Evolutionary conservation across 176 grass and related monocot species (phyloP).

Genomic region (Aegilops umbellulata): DNA sequence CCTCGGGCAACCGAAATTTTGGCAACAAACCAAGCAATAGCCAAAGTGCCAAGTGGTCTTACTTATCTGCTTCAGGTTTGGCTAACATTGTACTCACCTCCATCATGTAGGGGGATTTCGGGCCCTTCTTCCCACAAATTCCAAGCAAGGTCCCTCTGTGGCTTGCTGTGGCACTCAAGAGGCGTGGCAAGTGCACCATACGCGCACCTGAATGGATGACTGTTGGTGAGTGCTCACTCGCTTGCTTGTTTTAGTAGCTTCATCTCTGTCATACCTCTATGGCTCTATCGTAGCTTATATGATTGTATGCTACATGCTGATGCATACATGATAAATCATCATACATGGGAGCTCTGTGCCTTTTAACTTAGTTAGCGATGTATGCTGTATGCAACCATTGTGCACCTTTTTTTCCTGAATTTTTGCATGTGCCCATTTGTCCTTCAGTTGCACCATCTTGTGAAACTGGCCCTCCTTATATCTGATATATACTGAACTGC

Average conservation of each 20-base stretch:
- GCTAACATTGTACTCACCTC: neutral
- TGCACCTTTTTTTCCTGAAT: neutral
- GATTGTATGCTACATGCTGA: neutral
- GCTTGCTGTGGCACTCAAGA: slow-evolving; percentile 73
- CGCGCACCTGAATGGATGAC: slow-evolving; percentile 77
- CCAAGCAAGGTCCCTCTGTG: slow-evolving; percentile 77
- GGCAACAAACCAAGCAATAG: neutral
- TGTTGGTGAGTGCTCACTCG: slow-evolving; percentile 47
- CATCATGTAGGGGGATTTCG: slow-evolving; percentile 63
- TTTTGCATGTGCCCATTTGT: neutral
- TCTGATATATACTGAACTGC: neutral
- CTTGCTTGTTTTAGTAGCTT: neutral
- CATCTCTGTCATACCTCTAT: neutral
- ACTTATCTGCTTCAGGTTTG: neutral
- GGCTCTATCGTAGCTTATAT: neutral
- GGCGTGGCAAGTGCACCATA: slow-evolving; percentile 65
- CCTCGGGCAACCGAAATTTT: neutral
- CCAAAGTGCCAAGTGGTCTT: neutral
- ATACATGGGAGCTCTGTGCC: neutral
- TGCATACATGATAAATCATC: neutral
- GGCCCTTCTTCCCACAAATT: slow-evolving; percentile 78
- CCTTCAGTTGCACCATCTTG: neutral
- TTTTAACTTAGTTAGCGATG: neutral
- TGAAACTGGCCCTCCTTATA: neutral
- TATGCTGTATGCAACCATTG: neutral